Evolutionary conservation across 2,329 filamentous ascomycete species (phyloP).

Genomic region (Alternaria sp.): DNA sequence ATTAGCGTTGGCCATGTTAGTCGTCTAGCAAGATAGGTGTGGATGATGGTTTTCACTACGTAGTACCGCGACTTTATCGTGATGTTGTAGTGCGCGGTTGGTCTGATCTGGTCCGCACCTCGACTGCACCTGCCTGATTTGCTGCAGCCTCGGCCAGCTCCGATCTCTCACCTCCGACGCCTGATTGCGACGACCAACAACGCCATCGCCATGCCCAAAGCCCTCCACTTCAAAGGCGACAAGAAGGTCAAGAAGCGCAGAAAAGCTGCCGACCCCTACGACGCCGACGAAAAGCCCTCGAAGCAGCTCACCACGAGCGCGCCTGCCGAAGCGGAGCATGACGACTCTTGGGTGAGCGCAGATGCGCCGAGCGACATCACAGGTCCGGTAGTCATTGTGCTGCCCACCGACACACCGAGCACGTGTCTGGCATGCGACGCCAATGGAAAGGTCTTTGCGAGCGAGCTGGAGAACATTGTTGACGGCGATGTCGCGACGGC

Average conservation of each 20-base stretch:
- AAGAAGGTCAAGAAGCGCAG: conserved; percentile 94
- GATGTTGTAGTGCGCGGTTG: conserved; percentile 7
- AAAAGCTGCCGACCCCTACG: conserved; percentile 64
- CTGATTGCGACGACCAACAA: conserved; percentile 12
- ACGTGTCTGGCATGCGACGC: conserved; percentile 81
- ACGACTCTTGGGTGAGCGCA: conserved; percentile 92
- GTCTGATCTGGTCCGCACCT: conserved; percentile 17
- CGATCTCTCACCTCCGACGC: conserved; percentile 23
- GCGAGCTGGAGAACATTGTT: conserved; percentile 83
- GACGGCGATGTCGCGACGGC: conserved; percentile 82
- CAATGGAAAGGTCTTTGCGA: conserved; percentile 83
- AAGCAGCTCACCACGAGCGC: conserved; percentile 47
- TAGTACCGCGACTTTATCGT: conserved; percentile 24
- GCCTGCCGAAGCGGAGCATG: conserved; percentile 61
- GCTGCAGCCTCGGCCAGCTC: conserved; percentile 33
- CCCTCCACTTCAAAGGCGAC: conserved; percentile 95
- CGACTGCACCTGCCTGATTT: conserved; percentile 38
- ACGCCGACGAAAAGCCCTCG: conserved; percentile 43
- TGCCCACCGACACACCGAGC: conserved; percentile 75
- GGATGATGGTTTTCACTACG: background rate
- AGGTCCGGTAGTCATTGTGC: conserved; percentile 82
- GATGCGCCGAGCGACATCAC: conserved; percentile 75
- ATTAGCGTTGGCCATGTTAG: conserved; percentile 28
- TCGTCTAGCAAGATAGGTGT: background rate
- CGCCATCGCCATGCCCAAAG: conserved; percentile 73